Base-by-base conservation (phyloP, 306 rosid genomes). In the Luffa acutangula region DNA sequence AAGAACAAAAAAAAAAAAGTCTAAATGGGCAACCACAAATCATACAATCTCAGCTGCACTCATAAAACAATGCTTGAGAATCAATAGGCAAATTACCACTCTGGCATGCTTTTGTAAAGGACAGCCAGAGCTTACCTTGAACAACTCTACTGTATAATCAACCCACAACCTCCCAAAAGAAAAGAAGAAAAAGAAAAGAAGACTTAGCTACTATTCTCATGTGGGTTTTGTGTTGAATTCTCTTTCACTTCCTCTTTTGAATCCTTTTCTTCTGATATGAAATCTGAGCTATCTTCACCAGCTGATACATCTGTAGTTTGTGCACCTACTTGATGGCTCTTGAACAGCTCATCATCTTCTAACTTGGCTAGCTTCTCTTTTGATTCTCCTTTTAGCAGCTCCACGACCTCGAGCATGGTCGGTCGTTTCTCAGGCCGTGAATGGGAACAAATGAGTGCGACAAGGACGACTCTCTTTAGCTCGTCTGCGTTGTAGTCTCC, bases 341-440 rank as follows among this genome's bases (percentile, higher is more conserved):
- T 86, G 81, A 95, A 95, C 20, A 90, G 83, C 74, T 93, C 97
- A 84, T 87, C 82, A 31, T 84, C 83, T 82, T 93, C 97, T 66
- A 95, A 64, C 78, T 86, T 84, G 49, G 86, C 77, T 7, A 91
- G 14, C 82, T 89, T 90, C 79, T 90, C 99, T 76, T 90, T 87
- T 3, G 93, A 88, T 70, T 85, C 93, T 83, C 97, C 97, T 81
- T 90, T 93, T 48, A 95, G 87, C 6, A 95, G 83, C 53, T 93
- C 97, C 46, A 93, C 85, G 82, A 90, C 97, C 78, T 95, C 93
- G 56, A 91, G 83, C 89, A 93, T 91, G 13, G 87, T 90, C 0
- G 93, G 99, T 83, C 99, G 89, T 79, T 81, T 93, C 84, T 95
- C 99, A 0, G 99, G 86, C 9, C 70, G 88, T 78, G 57, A 83